Evolutionary conservation across 192 early-diverging fungal genomes (phyloP), one percentile per base, ranked within the genome.

Genomic region (Diversispora eburnea): DNA sequence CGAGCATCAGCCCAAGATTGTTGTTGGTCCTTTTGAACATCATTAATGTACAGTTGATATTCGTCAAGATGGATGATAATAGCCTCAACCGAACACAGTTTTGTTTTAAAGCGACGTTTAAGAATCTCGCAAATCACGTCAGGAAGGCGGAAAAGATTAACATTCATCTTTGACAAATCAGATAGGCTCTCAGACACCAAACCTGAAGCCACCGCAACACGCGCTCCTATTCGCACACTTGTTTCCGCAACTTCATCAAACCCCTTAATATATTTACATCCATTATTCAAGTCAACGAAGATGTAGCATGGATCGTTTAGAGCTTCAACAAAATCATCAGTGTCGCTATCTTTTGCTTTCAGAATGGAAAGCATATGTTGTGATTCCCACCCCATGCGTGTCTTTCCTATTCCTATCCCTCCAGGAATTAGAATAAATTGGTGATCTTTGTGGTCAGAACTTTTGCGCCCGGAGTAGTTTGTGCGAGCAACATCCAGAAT

Each of bases 381-480:
- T 51, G 49, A 51, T 67, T 67, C 66, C 48, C 4, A 67, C 9
- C 66, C 66, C 66, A 49, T 67, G 3, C 66, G 66, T 67, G 66
- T 67, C 49, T 67, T 67, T 22, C 66, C 66, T 67, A 67, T 67
- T 67, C 66, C 66, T 67, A 52, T 67, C 22, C 66, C 66, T 51
- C 66, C 66, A 25, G 66, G 66, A 67, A 67, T 67, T 67, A 51
- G 66, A 33, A 67, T 67, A 49, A 67, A 67, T 67, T 25, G 4
- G 49, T 67, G 66, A 67, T 51, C 20, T 67, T 63, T 66, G 45
- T 66, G 43, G n/a, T 66, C 63, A 48, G 17, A 0, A 66, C 45
- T 66, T 2, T 66, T 48, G 22, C 63, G 45, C 19, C 63, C 64
- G 0, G 19, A 13, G 46, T 49, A 66, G n/a, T 48, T 66, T 3